phyloP scores from a whole-genome alignment of 2,329 filamentous ascomycete species.

The Neofusicoccum cordaticola region DNA sequence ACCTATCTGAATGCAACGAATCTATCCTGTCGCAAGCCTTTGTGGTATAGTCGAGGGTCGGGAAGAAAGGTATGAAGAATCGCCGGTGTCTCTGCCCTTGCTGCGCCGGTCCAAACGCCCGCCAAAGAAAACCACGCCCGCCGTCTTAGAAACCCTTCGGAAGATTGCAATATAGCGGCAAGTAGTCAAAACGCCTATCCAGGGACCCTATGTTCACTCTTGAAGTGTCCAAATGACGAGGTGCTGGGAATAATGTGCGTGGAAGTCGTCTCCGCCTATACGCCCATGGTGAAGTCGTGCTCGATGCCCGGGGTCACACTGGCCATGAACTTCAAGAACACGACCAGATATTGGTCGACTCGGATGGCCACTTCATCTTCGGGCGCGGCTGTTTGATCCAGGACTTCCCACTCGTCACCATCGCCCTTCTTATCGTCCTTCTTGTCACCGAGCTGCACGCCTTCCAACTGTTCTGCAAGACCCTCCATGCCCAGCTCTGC shows the following conservation, averaged over 20 bases:
- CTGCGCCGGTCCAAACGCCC: constrained; percentile 9
- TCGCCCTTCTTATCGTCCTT: constrained; percentile 43
- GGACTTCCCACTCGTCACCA: constrained; percentile 63
- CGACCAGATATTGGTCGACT: constrained; percentile 84
- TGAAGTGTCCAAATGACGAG: neutral
- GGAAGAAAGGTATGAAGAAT: neutral
- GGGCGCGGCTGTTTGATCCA: constrained; percentile 52
- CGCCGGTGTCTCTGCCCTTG: neutral
- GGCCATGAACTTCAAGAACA: constrained; percentile 75
- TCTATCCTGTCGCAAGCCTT: constrained; percentile 7
- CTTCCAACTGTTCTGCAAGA: constrained; percentile 75
- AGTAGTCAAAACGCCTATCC: neutral
- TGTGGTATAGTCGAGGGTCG: neutral
- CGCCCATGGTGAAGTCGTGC: constrained; percentile 95
- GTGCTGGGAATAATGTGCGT: neutral
- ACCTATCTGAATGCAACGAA: neutral
- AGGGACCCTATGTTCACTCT: neutral
- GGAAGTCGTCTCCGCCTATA: constrained; percentile 50
- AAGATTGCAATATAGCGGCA: neutral
- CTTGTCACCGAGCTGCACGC: constrained; percentile 53
- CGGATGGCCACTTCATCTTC: constrained; percentile 78
- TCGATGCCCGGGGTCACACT: constrained; percentile 92
- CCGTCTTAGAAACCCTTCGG: neutral
- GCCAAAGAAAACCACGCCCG: neutral
- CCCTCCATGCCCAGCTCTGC: constrained; percentile 69